Evolutionary conservation across 306 rosid genomes (phyloP), one percentile per base, ranked within the genome.

Genomic region (Hylodesmum podocarpum): DNA sequence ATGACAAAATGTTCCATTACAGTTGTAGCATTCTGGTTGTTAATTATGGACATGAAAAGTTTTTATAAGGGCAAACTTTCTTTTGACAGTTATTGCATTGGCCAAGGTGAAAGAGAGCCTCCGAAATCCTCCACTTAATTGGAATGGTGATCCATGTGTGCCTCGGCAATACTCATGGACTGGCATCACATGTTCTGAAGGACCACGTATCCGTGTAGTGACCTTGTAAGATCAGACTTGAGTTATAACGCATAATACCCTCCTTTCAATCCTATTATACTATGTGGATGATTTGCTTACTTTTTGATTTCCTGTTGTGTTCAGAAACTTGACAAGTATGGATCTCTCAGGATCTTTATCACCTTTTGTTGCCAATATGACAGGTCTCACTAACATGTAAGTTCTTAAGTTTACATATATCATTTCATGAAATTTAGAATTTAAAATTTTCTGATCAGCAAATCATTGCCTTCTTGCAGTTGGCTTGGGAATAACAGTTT

Each of bases 141-240:
- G 97, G 99, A 89, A 68, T 84, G 99, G 98, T 11, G 98, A 96
- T 85, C 99, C 99, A 40, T 92, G 99, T 70, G 19, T 83, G 83
- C 98, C 98, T 74, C 84, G 18, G 18, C 78, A 77, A 62, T 96
- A 92, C 77, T 84, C 94, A 24, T 92, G 98, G 99, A 93, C 91
- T 2, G 99, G 99, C 77, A 76, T 96, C 86, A 79, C 88, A 25
- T 96, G 99, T 79, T 89, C 98, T 1, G 78, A 51, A 29, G 97
- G 97, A 62, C 73, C 86, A 34, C 84, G 82, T 50, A 81, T 84
- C 77, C 96, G 99, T 37, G 89, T 96, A 50, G 70, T 87, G 66
- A 73, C 94, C 44, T 74, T 96, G 98, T 96, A 83, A 92, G 99
- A 78, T 62, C 76, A 37, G 71, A 41, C 13, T 77, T 16, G 16